Base-by-base conservation (phyloP, 805 yeast species). In the Cyberlindnera lachancei region DNA sequence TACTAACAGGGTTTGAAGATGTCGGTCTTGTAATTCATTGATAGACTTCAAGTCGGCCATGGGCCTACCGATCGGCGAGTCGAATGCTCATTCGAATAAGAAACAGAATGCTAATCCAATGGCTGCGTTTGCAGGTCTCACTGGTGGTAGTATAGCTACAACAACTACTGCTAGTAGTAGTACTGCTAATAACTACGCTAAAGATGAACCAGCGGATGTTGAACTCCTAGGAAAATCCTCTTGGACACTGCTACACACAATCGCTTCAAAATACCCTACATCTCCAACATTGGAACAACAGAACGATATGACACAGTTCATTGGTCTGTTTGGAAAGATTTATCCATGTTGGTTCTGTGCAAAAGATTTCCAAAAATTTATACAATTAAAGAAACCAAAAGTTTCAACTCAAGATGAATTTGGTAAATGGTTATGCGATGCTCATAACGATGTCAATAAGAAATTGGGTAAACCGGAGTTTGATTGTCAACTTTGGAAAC, bases 331-430 rank as follows among this genome's bases (percentile, higher is more conserved):
- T 49, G 75, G 92, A 4, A 73, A 75, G 38, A 64, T 90, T 20
- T 92, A 90, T 51, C 98, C 98, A 3, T 90, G 98, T 56, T 79
- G 88, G 82, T 77, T 75, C 63, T 90, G 97, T 61, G 96, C 94
- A 0, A 70, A 71, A 22, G 97, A 90, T 52, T 86, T 92, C 57
- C 67, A 73, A 33, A 55, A 58, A 19, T 86, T 81, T 55, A 63
- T 85, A 18, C 50, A 51, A 7, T 61, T 56, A 32, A 60, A 58
- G 35, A 54, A 64, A 27, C 83, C 85, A 14, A 64, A 62, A 35
- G 81, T 76, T 4, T 63, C 59, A 14, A 69, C 73, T 5, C 85
- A 83, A 44, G 95, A 86, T 33, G 80, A 74, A 34, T 74, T 92
- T 47, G 94, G 96, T 1, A 64, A 58, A 45, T 92, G 98, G 98